These are phyloP conservation scores for Camelina neglecta DNA, from an alignment of 345 rosid species.

Conservation along the genomic window DNA sequence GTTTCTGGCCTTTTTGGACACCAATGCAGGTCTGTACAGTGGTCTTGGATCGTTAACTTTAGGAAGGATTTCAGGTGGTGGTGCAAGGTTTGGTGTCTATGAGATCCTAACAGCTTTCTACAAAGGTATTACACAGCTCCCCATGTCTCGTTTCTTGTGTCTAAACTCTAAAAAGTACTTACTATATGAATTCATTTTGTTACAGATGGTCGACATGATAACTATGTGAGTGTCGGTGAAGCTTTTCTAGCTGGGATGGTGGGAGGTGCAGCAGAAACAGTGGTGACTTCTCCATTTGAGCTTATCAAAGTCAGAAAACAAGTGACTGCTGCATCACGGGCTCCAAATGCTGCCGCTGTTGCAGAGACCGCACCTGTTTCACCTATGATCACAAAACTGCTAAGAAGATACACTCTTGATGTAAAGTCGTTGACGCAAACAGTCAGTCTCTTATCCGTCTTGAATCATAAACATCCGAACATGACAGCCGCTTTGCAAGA, in stretches of 20 bases:
- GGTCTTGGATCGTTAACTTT: conserved; percentile 72
- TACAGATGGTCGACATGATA: conserved; percentile 88
- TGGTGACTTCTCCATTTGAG: conserved; percentile 79
- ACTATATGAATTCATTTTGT: conserved; percentile 10
- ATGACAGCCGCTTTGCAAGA: conserved; percentile 69
- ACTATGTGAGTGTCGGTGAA: conserved; percentile 64
- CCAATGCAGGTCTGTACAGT: conserved; percentile 71
- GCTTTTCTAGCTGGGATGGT: conserved; percentile 81
- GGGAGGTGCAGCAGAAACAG: conserved; percentile 81
- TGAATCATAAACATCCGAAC: conserved; percentile 70
- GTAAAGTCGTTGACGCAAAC: conserved; percentile 63
- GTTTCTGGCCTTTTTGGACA: neutral
- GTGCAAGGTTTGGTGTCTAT: conserved; percentile 82
- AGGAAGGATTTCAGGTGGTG: conserved; percentile 72
- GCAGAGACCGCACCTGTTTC: conserved; percentile 46
- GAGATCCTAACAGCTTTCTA: conserved; percentile 79
- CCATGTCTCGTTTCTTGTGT: conserved; percentile 14
- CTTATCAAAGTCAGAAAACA: conserved; percentile 77
- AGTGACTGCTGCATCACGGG: conserved; percentile 71
- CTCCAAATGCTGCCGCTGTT: conserved; percentile 46
- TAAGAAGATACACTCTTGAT: conserved; percentile 68
- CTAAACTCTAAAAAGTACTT: neutral
- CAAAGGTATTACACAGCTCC: conserved; percentile 57
- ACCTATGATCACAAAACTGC: conserved; percentile 55
- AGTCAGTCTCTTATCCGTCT: conserved; percentile 70